Evolutionary conservation across 176 grass and related monocot genomes (phyloP).

Genomic region (Eragrostis nindensis): DNA sequence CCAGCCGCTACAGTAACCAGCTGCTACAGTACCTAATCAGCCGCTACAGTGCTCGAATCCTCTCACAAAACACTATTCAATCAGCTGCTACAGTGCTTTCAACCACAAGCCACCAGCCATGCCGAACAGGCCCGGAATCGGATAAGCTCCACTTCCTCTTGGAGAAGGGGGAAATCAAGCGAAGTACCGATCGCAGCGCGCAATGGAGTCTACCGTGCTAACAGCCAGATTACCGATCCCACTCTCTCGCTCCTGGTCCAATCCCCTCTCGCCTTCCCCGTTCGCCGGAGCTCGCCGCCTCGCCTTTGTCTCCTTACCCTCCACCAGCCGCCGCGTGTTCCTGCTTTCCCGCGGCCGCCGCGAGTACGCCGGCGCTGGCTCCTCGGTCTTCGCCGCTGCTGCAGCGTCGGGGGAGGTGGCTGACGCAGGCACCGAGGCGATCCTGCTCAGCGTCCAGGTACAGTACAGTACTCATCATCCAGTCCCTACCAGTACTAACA

Average conservation of each 20-base stretch:
- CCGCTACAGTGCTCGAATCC: too few species aligned
- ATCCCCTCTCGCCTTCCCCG: background rate
- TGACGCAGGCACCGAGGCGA: slow-evolving; percentile 43
- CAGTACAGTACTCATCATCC: background rate
- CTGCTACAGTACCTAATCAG: too few species aligned
- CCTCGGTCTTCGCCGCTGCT: slow-evolving; percentile 12
- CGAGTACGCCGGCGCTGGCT: slow-evolving; percentile 20
- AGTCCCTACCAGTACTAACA: background rate
- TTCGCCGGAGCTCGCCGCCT: slow-evolving; percentile 33
- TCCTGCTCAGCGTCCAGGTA: slow-evolving; percentile 78
- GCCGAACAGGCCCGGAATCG: too few species aligned
- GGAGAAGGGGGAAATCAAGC: background rate
- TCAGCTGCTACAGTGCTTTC: too few species aligned
- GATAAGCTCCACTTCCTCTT: slow-evolving; percentile 7
- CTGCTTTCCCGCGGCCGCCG: slow-evolving; percentile 34
- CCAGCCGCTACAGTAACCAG: too few species aligned
- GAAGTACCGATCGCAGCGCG: slow-evolving; percentile 12
- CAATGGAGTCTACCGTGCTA: slow-evolving; percentile 55
- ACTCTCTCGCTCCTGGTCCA: background rate
- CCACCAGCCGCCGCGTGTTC: slow-evolving; percentile 34
- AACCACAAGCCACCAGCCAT: too few species aligned
- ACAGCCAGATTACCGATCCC: slow-evolving; percentile 39
- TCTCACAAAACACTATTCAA: too few species aligned
- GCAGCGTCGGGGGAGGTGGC: slow-evolving; percentile 36
- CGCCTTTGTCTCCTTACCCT: slow-evolving; percentile 36